Evolutionary conservation across 768 basidiomycete genomes (phyloP).

Genomic region (Tricholoma furcatifolium): DNA sequence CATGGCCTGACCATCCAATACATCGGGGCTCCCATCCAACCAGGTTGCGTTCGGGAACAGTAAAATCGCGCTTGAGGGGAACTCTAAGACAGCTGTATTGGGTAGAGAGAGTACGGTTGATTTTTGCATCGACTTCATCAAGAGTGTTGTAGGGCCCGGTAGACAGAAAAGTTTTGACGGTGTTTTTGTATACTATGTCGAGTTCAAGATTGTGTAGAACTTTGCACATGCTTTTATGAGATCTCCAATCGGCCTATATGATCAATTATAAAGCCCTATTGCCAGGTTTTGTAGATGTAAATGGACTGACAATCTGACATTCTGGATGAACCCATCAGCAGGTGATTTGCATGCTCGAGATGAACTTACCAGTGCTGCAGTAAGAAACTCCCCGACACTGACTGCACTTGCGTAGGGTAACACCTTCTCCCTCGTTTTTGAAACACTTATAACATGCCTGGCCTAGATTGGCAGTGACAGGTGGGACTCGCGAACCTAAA

Average conservation of each 20-base stretch:
- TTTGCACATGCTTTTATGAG: conserved; percentile 33
- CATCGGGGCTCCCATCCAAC: conserved; percentile 23
- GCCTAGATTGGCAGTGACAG: conserved; percentile 22
- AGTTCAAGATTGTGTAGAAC: conserved; percentile 25
- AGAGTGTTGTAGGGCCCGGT: conserved; percentile 13
- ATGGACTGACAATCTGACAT: conserved; percentile 29
- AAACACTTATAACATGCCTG: conserved; percentile 33
- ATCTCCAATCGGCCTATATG: conserved; percentile 25
- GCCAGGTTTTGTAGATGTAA: neutral
- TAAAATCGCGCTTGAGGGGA: conserved; percentile 6
- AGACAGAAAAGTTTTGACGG: conserved; percentile 11
- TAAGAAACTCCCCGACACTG: conserved; percentile 31
- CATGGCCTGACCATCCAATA: conserved; percentile 17
- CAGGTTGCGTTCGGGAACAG: conserved; percentile 13
- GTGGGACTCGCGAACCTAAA: conserved; percentile 16
- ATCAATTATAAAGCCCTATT: neutral
- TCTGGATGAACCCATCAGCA: conserved; percentile 11
- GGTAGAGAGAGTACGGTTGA: neutral
- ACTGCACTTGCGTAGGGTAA: conserved; percentile 26
- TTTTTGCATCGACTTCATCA: conserved; percentile 3
- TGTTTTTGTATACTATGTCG: conserved; percentile 4
- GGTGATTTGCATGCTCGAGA: neutral
- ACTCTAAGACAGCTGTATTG: neutral
- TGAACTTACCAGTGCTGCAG: conserved; percentile 26
- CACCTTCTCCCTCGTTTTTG: conserved; percentile 17